Evolutionary conservation across 768 basidiomycete genomes (phyloP).

Genomic region (Mycena haematopus): DNA sequence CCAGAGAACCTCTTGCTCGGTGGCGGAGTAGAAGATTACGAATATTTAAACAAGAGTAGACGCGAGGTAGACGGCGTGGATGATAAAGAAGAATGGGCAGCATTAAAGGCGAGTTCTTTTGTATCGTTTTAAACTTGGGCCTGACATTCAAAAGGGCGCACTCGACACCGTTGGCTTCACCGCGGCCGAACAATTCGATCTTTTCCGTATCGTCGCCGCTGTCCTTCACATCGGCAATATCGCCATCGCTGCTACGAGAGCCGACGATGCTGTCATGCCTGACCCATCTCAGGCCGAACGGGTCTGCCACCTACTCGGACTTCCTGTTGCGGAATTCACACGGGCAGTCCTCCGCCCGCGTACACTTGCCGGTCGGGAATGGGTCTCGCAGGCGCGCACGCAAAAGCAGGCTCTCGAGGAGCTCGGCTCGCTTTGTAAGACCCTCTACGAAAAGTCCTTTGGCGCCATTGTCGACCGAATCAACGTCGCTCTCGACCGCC

Average conservation of each 20-base stretch:
- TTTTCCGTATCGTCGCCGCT: slow-evolving; percentile 93
- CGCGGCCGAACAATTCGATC: slow-evolving; percentile 81
- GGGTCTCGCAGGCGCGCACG: slow-evolving; percentile 94
- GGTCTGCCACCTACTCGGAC: slow-evolving; percentile 89
- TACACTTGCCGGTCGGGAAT: slow-evolving; percentile 93
- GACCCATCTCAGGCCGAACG: slow-evolving; percentile 87
- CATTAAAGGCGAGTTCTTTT: slow-evolving; percentile 65
- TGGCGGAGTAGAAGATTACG: slow-evolving; percentile 80
- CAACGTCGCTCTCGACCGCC: slow-evolving; percentile 92
- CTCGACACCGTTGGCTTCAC: slow-evolving; percentile 92
- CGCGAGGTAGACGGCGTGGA: slow-evolving; percentile 95
- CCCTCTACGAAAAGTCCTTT: slow-evolving; percentile 96
- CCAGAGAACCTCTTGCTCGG: slow-evolving; percentile 73
- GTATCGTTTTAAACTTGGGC: neutral
- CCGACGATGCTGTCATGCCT: slow-evolving; percentile 80
- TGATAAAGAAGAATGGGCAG: slow-evolving; percentile 87
- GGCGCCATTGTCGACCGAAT: slow-evolving; percentile 93
- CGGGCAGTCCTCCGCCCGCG: slow-evolving; percentile 88
- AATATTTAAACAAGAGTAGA: slow-evolving; percentile 89
- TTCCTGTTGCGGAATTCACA: slow-evolving; percentile 86
- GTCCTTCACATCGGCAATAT: slow-evolving; percentile 98
- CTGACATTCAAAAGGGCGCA: slow-evolving; percentile 60
- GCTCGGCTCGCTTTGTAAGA: slow-evolving; percentile 90
- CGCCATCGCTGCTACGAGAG: slow-evolving; percentile 74
- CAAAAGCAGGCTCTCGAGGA: slow-evolving; percentile 93